phyloP scores from a whole-genome alignment of 345 rosid species.

The Heritiera fomes region DNA sequence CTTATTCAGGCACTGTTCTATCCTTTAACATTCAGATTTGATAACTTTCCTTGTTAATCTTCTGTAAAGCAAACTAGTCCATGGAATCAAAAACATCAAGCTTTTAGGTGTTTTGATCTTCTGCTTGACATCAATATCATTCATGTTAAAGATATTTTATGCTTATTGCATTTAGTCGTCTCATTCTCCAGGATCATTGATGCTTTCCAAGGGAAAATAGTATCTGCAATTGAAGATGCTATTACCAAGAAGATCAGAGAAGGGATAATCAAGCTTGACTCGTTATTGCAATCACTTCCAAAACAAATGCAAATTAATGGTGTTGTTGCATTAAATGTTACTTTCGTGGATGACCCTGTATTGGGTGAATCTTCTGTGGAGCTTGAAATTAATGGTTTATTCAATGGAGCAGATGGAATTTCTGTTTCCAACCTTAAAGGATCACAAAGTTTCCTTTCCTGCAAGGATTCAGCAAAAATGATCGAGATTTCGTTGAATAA shows the following conservation, averaged over 20 bases:
- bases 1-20: background rate
- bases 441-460: conserved; percentile 25
- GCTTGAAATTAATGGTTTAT: conserved; percentile 56
- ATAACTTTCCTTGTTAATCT: background rate
- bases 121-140: background rate
- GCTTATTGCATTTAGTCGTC: background rate
- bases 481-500: conserved; percentile 51
- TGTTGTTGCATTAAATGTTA: conserved; percentile 59
- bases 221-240: conserved; percentile 52
- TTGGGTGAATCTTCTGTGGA: conserved; percentile 49
- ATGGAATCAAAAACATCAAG: background rate
- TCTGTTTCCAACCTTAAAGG: conserved; percentile 22
- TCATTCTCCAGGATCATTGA: conserved; percentile 47
- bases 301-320: conserved; percentile 45
- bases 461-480: conserved; percentile 42
- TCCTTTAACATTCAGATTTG: background rate
- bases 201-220: conserved; percentile 60
- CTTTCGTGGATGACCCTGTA: conserved; percentile 53
- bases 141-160: background rate
- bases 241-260: conserved; percentile 51
- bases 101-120: background rate
- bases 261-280: conserved; percentile 58
- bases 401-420: conserved; percentile 35
- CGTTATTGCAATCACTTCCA: conserved; percentile 65
- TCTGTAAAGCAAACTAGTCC: background rate